A percentile compares a stretch with the other conserved stretches of the same genome.
These are phyloP conservation scores for Pyrus bretschneideri DNA, from an alignment of 306 rosid genomes.

Conservation along the genomic window DNA sequence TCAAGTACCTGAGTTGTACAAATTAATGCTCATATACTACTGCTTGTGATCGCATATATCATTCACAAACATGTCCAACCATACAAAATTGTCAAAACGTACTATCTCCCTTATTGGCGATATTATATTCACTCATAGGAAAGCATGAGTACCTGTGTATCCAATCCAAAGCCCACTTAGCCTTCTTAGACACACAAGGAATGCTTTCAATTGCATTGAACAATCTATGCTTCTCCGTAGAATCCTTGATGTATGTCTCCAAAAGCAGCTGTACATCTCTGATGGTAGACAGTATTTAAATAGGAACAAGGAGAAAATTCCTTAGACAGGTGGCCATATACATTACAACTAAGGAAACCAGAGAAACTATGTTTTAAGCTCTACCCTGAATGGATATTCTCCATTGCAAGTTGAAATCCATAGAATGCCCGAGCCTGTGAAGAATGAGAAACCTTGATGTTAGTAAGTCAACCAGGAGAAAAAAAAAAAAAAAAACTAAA, in stretches of 20 bases:
- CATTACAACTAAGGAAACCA: constrained; percentile 10
- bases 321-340: constrained; percentile 16
- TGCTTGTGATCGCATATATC: neutral
- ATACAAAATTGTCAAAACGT: neutral
- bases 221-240: constrained; percentile 71
- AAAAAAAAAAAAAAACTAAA: neutral
- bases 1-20: neutral
- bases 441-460: constrained; percentile 15
- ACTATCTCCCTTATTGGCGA: neutral
- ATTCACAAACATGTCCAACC: neutral
- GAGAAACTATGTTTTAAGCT: constrained; percentile 10
- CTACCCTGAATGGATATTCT: constrained; percentile 91
- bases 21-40: neutral
- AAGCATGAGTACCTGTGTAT: constrained; percentile 48
- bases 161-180: constrained; percentile 87
- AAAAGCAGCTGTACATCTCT: constrained; percentile 95
- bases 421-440: constrained; percentile 85
- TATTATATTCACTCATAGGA: neutral
- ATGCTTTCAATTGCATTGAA: constrained; percentile 81
- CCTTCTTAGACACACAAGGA: constrained; percentile 78
- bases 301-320: constrained; percentile 16
- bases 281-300: constrained; percentile 14
- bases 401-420: constrained; percentile 92
- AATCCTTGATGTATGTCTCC: constrained; percentile 83
- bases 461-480: constrained; percentile 17